phyloP scores from a whole-genome alignment of 495 filamentous ascomycete genomes.

The Neurospora intermedia region DNA sequence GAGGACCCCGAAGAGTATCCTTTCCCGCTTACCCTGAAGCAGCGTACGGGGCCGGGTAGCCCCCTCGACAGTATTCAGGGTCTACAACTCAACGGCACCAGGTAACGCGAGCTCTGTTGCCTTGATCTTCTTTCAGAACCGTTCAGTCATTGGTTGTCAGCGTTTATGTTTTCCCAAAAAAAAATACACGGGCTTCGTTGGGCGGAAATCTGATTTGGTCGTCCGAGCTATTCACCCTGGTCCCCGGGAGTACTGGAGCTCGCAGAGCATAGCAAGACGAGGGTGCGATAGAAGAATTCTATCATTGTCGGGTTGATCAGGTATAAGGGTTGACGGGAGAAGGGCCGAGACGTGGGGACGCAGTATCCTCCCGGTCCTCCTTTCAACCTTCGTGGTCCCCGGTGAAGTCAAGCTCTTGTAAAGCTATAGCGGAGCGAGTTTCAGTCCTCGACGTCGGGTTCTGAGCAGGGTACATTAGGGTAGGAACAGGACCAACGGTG shows the following conservation, averaged over 20 bases:
- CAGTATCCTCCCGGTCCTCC: neutral
- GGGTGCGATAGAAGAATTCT: neutral
- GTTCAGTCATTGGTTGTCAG: neutral
- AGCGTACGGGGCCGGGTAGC: conserved; percentile 28
- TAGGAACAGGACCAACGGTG: neutral
- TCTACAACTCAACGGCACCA: conserved; percentile 25
- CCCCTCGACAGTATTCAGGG: conserved; percentile 25
- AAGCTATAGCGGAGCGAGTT: neutral
- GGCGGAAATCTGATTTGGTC: neutral
- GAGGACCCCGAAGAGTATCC: conserved; percentile 91
- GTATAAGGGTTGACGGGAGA: neutral
- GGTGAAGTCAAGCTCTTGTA: neutral
- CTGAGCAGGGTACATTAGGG: neutral
- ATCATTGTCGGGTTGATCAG: neutral
- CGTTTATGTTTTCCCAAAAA: neutral
- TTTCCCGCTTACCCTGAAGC: conserved; percentile 75
- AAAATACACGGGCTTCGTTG: neutral
- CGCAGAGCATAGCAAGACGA: neutral
- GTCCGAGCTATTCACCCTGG: neutral
- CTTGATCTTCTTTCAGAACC: neutral
- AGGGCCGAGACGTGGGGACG: neutral
- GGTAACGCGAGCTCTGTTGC: conserved; percentile 3
- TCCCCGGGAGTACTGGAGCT: neutral
- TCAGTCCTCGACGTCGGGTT: neutral
- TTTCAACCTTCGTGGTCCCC: neutral